Evolutionary conservation across 495 filamentous ascomycete genomes (phyloP).

Genomic region (Aspergillus sclerotioniger): DNA sequence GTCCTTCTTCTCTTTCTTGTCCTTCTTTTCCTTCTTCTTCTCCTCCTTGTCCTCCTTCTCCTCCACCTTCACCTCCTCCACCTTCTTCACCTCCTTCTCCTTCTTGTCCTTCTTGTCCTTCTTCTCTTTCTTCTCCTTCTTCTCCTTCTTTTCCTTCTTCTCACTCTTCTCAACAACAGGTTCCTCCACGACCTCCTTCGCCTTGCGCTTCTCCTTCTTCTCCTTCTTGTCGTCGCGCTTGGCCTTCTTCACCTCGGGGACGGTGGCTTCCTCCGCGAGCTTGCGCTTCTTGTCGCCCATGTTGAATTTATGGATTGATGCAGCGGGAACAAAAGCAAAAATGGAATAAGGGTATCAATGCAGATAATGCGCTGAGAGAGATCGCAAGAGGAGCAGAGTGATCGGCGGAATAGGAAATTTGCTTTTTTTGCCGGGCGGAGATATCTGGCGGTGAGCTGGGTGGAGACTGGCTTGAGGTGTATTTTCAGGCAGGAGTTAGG

Average conservation of each 20-base stretch:
- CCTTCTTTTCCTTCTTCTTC: constrained; percentile 19
- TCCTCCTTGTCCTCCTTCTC: constrained; percentile 14
- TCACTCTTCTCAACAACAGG: no score
- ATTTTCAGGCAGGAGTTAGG: neutral
- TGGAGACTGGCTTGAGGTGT: neutral
- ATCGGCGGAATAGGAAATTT: constrained; percentile 18
- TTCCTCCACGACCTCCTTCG: constrained; percentile 17
- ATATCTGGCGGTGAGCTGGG: neutral
- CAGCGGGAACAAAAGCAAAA: neutral
- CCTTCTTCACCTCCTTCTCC: constrained; percentile 15
- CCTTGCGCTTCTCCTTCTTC: constrained; percentile 30
- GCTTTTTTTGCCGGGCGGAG: constrained; percentile 25
- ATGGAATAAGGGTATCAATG: neutral
- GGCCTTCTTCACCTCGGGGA: constrained; percentile 41
- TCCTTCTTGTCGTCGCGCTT: constrained; percentile 37
- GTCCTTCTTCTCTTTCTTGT: constrained; percentile 11
- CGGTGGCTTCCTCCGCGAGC: constrained; percentile 31
- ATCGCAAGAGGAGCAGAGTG: neutral
- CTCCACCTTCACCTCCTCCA: constrained; percentile 20
- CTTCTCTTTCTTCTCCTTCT: constrained; percentile 22
- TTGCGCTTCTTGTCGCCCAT: constrained; percentile 51
- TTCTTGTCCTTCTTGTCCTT: constrained; percentile 25
- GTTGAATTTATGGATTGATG: neutral
- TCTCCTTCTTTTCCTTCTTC: constrained; percentile 22
- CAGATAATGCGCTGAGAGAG: neutral